Conservation (phyloP, 345 rosid genomes). For the Gossypium sturtianum region DNA sequence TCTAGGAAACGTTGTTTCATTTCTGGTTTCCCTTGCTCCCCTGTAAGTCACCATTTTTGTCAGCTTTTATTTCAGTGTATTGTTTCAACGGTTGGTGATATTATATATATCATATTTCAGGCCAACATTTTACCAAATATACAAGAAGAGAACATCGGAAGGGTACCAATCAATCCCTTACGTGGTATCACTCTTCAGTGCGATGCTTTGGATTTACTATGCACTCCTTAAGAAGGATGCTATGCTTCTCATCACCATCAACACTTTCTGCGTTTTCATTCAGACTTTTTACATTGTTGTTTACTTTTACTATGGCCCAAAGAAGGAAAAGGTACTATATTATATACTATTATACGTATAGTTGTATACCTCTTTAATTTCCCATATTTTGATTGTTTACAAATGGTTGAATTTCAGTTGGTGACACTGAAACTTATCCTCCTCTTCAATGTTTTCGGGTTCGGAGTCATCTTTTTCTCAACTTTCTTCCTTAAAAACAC, state of each 20-base stretch:
- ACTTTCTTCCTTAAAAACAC: conserved; percentile 42
- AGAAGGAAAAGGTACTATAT: conserved; percentile 39
- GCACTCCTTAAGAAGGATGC: conserved; percentile 39
- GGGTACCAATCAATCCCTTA: conserved; percentile 82
- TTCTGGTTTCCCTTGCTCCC: conserved; percentile 66
- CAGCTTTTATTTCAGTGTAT: not conserved
- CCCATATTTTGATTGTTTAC: not conserved
- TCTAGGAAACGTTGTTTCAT: conserved; percentile 61
- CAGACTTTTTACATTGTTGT: conserved; percentile 41
- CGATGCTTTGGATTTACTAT: conserved; percentile 76
- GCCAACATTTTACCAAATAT: conserved; percentile 35
- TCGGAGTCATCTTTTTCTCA: conserved; percentile 39
- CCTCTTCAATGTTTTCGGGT: conserved; percentile 50
- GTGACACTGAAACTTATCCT: conserved; percentile 41
- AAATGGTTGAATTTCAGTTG: conserved; percentile 30
- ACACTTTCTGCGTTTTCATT: conserved; percentile 34
- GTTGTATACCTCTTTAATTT: not conserved
- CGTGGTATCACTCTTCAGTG: conserved; percentile 56
- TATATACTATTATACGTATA: too few relatives aligned
- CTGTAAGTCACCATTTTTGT: not conserved
- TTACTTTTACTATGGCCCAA: conserved; percentile 59
- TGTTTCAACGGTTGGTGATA: not conserved
- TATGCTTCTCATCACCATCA: conserved; percentile 56
- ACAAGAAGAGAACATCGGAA: conserved; percentile 58
- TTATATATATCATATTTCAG: not conserved